Evolutionary conservation across 139 green algal genomes (phyloP).

Genomic region (Closterium sp.): DNA sequence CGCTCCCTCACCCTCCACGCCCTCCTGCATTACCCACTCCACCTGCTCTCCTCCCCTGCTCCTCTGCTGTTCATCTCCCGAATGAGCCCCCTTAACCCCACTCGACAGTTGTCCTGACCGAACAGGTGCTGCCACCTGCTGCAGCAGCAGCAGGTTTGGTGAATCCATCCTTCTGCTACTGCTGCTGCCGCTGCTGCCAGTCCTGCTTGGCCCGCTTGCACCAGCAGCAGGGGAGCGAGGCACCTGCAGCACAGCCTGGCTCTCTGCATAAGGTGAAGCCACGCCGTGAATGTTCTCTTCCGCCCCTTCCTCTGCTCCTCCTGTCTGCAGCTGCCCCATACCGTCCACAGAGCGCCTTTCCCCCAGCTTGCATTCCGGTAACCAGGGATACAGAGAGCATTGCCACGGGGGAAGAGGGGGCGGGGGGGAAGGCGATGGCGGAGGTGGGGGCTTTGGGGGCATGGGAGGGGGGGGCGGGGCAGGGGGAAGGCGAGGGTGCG

Average conservation of each 20-base stretch:
- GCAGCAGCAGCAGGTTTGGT: no score
- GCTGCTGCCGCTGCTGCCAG: background rate
- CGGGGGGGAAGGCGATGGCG: background rate
- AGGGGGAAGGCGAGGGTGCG: background rate
- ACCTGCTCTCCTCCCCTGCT: background rate
- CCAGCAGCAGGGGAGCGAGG: background rate
- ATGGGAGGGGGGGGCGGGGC: background rate
- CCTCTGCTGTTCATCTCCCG: background rate
- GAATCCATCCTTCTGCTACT: no score
- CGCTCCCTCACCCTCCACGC: background rate
- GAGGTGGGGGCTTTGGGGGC: background rate
- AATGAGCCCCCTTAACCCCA: background rate
- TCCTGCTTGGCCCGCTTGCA: background rate
- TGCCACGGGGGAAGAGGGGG: background rate
- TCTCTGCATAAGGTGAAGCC: background rate
- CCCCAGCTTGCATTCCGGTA: background rate
- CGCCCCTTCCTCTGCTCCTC: background rate
- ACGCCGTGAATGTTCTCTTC: background rate
- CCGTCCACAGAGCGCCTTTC: background rate
- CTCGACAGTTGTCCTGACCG: background rate
- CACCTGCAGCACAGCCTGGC: background rate
- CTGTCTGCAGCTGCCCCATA: background rate
- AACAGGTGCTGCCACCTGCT: background rate
- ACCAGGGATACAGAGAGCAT: background rate
- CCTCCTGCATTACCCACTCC: background rate